A percentile compares a stretch with the other conserved stretches of the same genome.
phyloP scores from a whole-genome alignment of 345 rosid genomes.

The Mallotus nudiflorus region DNA sequence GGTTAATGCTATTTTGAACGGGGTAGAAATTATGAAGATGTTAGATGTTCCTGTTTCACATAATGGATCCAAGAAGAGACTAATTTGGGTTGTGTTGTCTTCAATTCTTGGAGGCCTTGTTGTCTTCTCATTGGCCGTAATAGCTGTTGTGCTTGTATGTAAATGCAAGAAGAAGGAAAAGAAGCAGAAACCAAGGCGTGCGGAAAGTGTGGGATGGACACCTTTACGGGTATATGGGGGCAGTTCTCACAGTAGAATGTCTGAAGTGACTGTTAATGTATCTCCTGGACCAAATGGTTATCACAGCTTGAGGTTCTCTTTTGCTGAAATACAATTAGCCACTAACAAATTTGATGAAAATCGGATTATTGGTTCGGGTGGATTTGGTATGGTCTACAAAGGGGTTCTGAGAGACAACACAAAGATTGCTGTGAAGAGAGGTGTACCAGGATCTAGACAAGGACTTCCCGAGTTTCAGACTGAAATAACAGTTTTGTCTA shows the following conservation, averaged over 20 bases:
- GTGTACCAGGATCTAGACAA: slow-evolving; percentile 88
- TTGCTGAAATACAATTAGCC: slow-evolving; percentile 64
- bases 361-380: slow-evolving; percentile 79
- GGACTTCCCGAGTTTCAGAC: slow-evolving; percentile 97
- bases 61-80: slow-evolving; percentile 39
- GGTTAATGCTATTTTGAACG: slow-evolving; percentile 76
- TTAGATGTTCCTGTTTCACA: slow-evolving; percentile 32
- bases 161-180: no score
- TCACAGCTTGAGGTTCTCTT: slow-evolving; percentile 64
- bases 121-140: slow-evolving; percentile 35
- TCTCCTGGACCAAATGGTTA: slow-evolving; percentile 65
- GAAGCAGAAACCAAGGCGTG: slow-evolving; percentile 41
- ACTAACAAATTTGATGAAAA: slow-evolving; percentile 77
- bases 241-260: slow-evolving; percentile 65
- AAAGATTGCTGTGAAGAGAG: slow-evolving; percentile 87
- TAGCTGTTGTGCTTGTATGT: no score
- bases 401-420: slow-evolving; percentile 73
- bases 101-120: slow-evolving; percentile 63
- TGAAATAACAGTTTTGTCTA: no score
- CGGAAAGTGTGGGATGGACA: slow-evolving; percentile 81
- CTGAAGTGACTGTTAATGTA: slow-evolving; percentile 62
- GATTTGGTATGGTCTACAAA: slow-evolving; percentile 93
- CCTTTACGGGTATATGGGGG: slow-evolving; percentile 73
- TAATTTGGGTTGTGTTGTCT: slow-evolving; percentile 51
- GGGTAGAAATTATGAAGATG: slow-evolving; percentile 87